A percentile compares a stretch with the other conserved stretches of the same genome.
phyloP scores from a whole-genome alignment of 2,329 filamentous ascomycete genomes.

The Scedosporium dehoogii region DNA sequence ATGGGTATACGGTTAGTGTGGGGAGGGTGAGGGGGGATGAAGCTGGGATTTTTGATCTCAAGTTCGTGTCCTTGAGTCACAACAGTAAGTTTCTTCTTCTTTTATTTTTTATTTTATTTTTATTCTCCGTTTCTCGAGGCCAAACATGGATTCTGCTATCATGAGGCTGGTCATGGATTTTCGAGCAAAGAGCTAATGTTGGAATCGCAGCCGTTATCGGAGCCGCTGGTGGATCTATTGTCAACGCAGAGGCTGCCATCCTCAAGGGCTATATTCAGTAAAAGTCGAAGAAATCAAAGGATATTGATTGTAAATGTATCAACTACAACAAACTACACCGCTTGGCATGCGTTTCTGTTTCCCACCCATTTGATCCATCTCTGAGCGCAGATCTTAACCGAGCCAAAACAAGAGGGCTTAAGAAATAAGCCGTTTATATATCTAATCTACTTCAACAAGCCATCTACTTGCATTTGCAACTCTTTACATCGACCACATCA shows the following conservation, averaged over 20 bases:
- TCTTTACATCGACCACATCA: too few species aligned
- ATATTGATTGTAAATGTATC: constrained; percentile 1
- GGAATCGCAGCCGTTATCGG: constrained; percentile 66
- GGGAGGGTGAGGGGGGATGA: constrained; percentile 79
- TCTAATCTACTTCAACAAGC: too few species aligned
- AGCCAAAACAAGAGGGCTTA: too few species aligned
- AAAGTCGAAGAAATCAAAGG: background rate
- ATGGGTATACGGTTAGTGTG: constrained; percentile 85
- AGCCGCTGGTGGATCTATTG: constrained; percentile 87
- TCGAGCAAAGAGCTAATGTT: constrained; percentile 25
- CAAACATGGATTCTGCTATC: background rate
- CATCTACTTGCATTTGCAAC: too few species aligned
- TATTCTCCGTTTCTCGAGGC: background rate
- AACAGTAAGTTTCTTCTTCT: constrained; percentile 39
- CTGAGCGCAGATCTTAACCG: too few species aligned
- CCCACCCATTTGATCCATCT: too few species aligned
- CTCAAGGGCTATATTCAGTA: constrained; percentile 60
- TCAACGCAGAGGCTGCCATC: constrained; percentile 88
- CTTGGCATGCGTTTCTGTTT: too few species aligned
- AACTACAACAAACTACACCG: too few species aligned
- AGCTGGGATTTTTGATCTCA: constrained; percentile 83
- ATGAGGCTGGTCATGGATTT: background rate
- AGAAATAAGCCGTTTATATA: too few species aligned
- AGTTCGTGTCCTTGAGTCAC: constrained; percentile 89
- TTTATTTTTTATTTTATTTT: background rate